Evolutionary conservation across 441 rosid species (phyloP).

Genomic region (Syzygium syzygioides): DNA sequence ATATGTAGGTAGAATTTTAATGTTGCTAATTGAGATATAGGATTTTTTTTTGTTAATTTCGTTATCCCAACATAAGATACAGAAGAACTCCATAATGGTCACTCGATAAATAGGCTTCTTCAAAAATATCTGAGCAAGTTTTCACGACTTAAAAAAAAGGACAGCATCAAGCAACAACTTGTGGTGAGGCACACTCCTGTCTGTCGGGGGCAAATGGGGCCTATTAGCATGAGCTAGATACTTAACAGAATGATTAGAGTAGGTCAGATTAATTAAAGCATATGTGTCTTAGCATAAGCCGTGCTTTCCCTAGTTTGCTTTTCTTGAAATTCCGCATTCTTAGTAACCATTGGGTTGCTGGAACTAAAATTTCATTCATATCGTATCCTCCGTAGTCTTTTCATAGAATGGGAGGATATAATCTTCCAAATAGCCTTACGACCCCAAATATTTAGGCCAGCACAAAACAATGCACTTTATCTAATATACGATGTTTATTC

Average conservation of each 20-base stretch:
- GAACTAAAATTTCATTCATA: neutral
- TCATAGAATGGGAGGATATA: neutral
- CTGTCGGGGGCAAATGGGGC: neutral
- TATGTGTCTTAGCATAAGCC: neutral
- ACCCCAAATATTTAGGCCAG: neutral
- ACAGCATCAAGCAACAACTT: neutral
- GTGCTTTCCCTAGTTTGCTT: neutral
- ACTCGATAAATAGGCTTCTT: neutral
- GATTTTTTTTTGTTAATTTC: neutral
- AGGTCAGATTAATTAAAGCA: neutral
- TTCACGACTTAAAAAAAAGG: neutral
- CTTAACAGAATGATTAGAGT: neutral
- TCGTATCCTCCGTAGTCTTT: neutral
- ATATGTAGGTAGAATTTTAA: neutral
- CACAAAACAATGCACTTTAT: neutral
- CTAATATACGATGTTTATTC: neutral
- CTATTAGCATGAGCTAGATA: neutral
- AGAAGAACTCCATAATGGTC: neutral
- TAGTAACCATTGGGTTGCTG: neutral
- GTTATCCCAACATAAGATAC: neutral
- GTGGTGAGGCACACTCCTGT: neutral
- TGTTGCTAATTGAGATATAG: neutral
- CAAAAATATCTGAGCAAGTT: neutral
- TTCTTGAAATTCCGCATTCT: neutral
- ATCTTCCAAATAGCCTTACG: neutral